Evolutionary conservation across 495 filamentous ascomycete species (phyloP).

Genomic region (Neurospora africana): DNA sequence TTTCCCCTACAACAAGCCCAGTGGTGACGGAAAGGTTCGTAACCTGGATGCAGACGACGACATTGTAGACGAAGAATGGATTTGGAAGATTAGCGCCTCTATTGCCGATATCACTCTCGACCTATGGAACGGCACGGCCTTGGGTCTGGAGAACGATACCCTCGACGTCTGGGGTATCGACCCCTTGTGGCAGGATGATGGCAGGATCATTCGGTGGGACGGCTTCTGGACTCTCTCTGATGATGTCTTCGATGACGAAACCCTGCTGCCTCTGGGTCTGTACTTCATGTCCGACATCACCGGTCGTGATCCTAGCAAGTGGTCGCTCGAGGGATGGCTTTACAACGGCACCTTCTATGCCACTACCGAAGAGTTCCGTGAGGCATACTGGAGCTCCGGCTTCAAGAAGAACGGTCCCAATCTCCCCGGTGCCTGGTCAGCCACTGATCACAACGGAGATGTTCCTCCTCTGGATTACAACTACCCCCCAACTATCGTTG

Average conservation of each 20-base stretch:
- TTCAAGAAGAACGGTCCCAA: constrained; percentile 34
- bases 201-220: constrained; percentile 31
- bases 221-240: constrained; percentile 29
- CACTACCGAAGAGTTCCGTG: constrained; percentile 32
- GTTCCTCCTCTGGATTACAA: constrained; percentile 24
- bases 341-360: constrained; percentile 42
- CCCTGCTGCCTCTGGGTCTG: constrained; percentile 34
- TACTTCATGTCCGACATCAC: constrained; percentile 35
- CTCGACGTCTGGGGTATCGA: constrained; percentile 30
- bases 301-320: constrained; percentile 33
- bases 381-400: constrained; percentile 27
- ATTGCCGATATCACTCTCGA: constrained; percentile 20
- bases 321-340: constrained; percentile 37
- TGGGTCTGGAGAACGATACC: constrained; percentile 26
- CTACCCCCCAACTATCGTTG: constrained; percentile 27
- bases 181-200: constrained; percentile 32
- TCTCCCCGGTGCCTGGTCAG: constrained; percentile 36
- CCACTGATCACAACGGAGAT: constrained; percentile 24
- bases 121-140: constrained; percentile 22
- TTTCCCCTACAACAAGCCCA: constrained; percentile 33
- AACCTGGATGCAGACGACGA: constrained; percentile 29
- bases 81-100: constrained; percentile 17
- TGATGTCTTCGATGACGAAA: constrained; percentile 23
- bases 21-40: constrained; percentile 22
- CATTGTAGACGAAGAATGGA: constrained; percentile 17